Evolutionary conservation across 2,329 filamentous ascomycete species (phyloP), one percentile per base, ranked within the genome.

Genomic region (Thermothelomyces thermophilus): DNA sequence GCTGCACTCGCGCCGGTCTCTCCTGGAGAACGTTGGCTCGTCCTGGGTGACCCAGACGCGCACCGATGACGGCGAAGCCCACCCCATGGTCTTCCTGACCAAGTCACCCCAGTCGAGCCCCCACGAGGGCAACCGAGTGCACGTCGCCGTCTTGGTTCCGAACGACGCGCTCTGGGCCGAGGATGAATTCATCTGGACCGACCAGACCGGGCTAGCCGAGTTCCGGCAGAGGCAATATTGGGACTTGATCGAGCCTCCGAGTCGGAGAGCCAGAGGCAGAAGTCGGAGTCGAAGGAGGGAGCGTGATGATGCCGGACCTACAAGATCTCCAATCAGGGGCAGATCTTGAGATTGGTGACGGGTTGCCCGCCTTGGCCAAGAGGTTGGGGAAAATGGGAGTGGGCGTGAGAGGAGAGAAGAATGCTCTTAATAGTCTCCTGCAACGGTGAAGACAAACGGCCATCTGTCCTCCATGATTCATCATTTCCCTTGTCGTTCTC

Each of bases 151-250:
- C 2, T 14, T 59, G 16, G 47, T 57, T 3, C 56, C 57, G 5
- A 48, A 54, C n/a, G 51, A 59, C 14, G 52, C 57, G 1, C 20
- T 17, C 5, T 58, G 57, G 56, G 53, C 54, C 0, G 56, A 58
- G 7, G 51, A 55, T 16, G 52, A 57, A 37, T 56, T 58, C 14
- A 30, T 53, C 3, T 58, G 56, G 57, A 58, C 53, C 1, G 57
- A 55, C 26, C 20, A 30, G 14, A 46, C 50, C 0, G 54, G 53
- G 1, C 16, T 59, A 33, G 37, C 42, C 1, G 54, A 59, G 34
- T 51, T 59, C 34, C 42, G 54, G 17, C 46, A 53, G 33, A 44
- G 48, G 39, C 44, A 46, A 19, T 59, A 53, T 16, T 57, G 56
- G 57, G 28, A 50, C 5, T 34, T 59, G 43, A 58, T 58, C 17